Evolutionary conservation across 2,329 filamentous ascomycete species (phyloP), one percentile per base, ranked within the genome.

Genomic region (Orbilia javanica): DNA sequence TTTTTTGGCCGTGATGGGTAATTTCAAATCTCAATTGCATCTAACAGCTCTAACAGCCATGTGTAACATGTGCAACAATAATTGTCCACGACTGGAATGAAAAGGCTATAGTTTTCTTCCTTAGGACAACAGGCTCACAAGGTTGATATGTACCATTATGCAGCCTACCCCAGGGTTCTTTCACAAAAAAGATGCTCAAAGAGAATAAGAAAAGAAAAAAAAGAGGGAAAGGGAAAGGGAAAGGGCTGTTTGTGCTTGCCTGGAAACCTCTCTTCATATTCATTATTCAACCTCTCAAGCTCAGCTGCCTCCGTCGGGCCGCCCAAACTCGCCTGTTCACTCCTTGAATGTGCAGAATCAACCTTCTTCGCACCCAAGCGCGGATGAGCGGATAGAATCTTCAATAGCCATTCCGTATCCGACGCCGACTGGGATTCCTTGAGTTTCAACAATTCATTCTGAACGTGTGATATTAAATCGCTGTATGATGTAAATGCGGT

Each of bases 331-430:
- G 71, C 78, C 79, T 82, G 81, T 75, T 82, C 81, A 66, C 69
- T 74, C 52, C 64, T 75, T 22, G 80, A 81, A 73, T 79, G 78
- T 50, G 79, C 80, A 48, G 79, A 80, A 27, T 82, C 81, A 6
- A 82, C 79, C 66, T 80, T 80, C 60, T 80, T 81, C 62, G 79
- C 81, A 55, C 81, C 81, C 60, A 82, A 63, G 62, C 81, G 74
- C 63, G 81, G 81, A 64, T 82, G 81, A 70, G 81, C 81, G 44
- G 76, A 80, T 55, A 82, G 79, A 52, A 82, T 81, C 53, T 80
- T 79, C 25, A 82, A 66, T 39, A 82, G 52, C 81, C 68, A 77
- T 27, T 79, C 73, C 1, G 76, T 79, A 36, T 81, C 80, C 36
- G 69, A 76, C 22, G 79, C 60, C 36, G 80, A 81, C n/a, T 78